phyloP scores from a whole-genome alignment of 371 early-diverging fungal genomes.

The Batkoa obscura region DNA sequence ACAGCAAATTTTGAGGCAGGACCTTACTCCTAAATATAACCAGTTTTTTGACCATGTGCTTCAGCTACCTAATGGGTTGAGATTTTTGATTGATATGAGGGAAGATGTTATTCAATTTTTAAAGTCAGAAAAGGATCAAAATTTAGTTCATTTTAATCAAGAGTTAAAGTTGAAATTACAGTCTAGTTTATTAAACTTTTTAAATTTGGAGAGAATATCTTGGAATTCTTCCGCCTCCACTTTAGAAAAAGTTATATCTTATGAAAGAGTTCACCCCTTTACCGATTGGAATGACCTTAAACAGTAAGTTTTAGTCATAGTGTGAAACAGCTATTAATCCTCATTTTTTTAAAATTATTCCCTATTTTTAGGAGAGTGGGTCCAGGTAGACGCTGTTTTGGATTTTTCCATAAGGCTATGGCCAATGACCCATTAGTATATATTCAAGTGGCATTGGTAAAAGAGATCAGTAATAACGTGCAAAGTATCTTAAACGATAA shows the following conservation, averaged over 20 bases:
- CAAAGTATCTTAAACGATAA: constrained; percentile 41
- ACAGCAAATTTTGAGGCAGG: constrained; percentile 33
- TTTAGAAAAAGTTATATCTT: constrained; percentile 56
- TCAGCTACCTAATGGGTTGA: constrained; percentile 50
- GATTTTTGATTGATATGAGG: constrained; percentile 50
- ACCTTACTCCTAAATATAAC: constrained; percentile 37
- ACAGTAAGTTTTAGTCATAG: constrained; percentile 14
- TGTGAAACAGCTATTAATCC: too few species aligned
- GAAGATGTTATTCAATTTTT: constrained; percentile 35
- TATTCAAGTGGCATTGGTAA: constrained; percentile 54
- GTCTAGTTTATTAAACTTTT: constrained; percentile 39
- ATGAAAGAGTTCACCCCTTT: constrained; percentile 72
- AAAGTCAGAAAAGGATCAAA: constrained; percentile 15
- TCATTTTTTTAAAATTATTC: not conserved
- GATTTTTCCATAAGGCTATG: constrained; percentile 49
- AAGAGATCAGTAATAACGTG: constrained; percentile 18
- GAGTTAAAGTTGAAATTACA: constrained; percentile 34
- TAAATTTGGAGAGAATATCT: constrained; percentile 52
- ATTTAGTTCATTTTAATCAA: constrained; percentile 36
- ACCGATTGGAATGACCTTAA: constrained; percentile 53
- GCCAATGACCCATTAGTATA: constrained; percentile 61
- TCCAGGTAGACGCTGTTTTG: constrained; percentile 54
- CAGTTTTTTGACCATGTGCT: constrained; percentile 49
- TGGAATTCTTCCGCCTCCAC: constrained; percentile 56
- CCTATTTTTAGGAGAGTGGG: constrained; percentile 30